phyloP scores from a whole-genome alignment of 495 filamentous ascomycete species.

The Talaromyces wortmannii region DNA sequence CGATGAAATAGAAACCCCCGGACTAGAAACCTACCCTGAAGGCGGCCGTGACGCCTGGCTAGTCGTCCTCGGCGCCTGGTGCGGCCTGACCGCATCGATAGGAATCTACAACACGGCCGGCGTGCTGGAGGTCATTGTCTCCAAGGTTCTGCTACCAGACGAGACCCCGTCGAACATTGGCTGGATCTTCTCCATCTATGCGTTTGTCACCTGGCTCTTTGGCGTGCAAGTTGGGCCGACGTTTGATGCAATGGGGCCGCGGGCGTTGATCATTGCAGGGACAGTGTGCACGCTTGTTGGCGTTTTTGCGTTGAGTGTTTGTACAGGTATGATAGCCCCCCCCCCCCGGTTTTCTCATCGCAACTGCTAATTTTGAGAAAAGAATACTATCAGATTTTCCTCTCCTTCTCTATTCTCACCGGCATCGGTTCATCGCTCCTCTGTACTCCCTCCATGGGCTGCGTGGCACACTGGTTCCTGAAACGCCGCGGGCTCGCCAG shows the following conservation, averaged over 20 bases:
- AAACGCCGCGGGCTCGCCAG: slow-evolving; percentile 60
- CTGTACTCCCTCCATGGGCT: slow-evolving; percentile 46
- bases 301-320: slow-evolving; percentile 41
- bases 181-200: slow-evolving; percentile 67
- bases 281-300: slow-evolving; percentile 37
- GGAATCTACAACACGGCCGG: slow-evolving; percentile 65
- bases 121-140: slow-evolving; percentile 54
- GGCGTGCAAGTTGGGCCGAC: slow-evolving; percentile 30
- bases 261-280: slow-evolving; percentile 18
- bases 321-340: slow-evolving; percentile 33
- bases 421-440: slow-evolving; percentile 54
- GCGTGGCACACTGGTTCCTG: slow-evolving; percentile 66
- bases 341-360: background rate
- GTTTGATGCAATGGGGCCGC: slow-evolving; percentile 18
- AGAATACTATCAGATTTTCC: slow-evolving; percentile 43
- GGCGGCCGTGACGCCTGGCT: slow-evolving; percentile 61
- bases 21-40: slow-evolving; percentile 44
- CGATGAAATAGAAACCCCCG: too few relatives aligned
- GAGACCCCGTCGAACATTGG: slow-evolving; percentile 54
- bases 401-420: slow-evolving; percentile 29
- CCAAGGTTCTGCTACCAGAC: slow-evolving; percentile 46
- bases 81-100: slow-evolving; percentile 53
- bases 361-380: slow-evolving; percentile 62
- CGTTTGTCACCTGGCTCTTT: slow-evolving; percentile 49
- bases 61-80: slow-evolving; percentile 58